A percentile compares a stretch with the other conserved stretches of the same genome.
Evolutionary conservation across 1,284 basidiomycete genomes (phyloP).

Genomic region (Malassezia nana): DNA sequence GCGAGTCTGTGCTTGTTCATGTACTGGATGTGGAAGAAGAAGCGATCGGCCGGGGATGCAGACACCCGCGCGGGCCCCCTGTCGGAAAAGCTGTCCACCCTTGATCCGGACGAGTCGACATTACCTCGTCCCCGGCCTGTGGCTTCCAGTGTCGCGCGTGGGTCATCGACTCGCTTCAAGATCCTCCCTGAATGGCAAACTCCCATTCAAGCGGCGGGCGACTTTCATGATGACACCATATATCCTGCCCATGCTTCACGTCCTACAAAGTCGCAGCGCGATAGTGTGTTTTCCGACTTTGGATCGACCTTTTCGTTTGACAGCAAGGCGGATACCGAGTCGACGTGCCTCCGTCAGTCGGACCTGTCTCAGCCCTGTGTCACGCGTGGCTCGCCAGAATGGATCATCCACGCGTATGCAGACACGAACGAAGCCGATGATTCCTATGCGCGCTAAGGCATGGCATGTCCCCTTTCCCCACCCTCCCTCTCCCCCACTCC

Average conservation of each 20-base stretch:
- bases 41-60: too few relatives aligned
- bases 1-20: not conserved
- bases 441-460: not conserved
- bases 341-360: constrained; percentile 2
- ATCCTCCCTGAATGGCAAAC: not conserved
- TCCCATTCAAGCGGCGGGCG: not conserved
- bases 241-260: not conserved
- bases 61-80: not conserved
- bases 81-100: not conserved
- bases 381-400: constrained; percentile 4
- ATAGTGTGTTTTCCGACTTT: not conserved
- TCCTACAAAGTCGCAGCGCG: not conserved
- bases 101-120: not conserved
- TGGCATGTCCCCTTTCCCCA: not conserved
- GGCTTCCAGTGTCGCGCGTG: not conserved
- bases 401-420: constrained; percentile 9
- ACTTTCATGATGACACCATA: not conserved
- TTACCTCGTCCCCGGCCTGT: not conserved
- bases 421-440: not conserved
- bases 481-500: not conserved
- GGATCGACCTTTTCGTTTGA: constrained; percentile 10
- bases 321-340: not conserved
- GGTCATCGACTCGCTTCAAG: not conserved
- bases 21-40: not conserved
- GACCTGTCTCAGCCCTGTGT: constrained; percentile 10